phyloP scores from a whole-genome alignment of 257 asterid species.

The Echites panduratus region DNA sequence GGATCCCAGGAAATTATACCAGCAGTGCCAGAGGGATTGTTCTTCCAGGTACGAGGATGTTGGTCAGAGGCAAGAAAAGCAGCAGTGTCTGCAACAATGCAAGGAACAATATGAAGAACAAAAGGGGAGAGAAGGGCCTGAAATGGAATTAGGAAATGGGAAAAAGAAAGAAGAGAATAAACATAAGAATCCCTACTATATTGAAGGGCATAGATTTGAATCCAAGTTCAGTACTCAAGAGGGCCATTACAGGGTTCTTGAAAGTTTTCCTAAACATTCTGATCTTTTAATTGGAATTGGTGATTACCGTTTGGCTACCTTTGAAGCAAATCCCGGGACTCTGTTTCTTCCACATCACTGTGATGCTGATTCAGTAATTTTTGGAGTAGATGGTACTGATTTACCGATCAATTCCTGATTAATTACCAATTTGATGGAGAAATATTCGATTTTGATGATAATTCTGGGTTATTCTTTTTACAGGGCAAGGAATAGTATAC shows the following conservation, averaged over 20 bases:
- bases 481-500: conserved; percentile 31
- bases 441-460: too few species aligned
- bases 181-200: conserved; percentile 30
- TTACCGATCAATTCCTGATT: too few species aligned
- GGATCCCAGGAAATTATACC: conserved; percentile 18
- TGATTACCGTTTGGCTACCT: conserved; percentile 26
- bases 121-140: not conserved
- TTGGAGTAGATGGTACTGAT: not conserved
- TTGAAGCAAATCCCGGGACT: conserved; percentile 37
- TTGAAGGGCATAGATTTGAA: conserved; percentile 25
- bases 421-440: too few species aligned
- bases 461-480: not conserved
- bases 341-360: conserved; percentile 40
- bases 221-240: conserved; percentile 19
- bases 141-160: not conserved
- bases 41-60: not conserved
- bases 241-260: conserved; percentile 33
- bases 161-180: not conserved
- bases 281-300: conserved; percentile 38
- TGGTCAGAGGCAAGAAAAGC: conserved; percentile 1
- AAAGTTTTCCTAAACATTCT: conserved; percentile 29
- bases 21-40: conserved; percentile 18
- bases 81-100: not conserved
- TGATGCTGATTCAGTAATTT: conserved; percentile 30
- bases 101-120: conserved; percentile 7